A percentile compares a stretch with the other conserved stretches of the same genome.
Conservation (phyloP, 768 basidiomycete genomes). For the Lactarius evosmus region DNA sequence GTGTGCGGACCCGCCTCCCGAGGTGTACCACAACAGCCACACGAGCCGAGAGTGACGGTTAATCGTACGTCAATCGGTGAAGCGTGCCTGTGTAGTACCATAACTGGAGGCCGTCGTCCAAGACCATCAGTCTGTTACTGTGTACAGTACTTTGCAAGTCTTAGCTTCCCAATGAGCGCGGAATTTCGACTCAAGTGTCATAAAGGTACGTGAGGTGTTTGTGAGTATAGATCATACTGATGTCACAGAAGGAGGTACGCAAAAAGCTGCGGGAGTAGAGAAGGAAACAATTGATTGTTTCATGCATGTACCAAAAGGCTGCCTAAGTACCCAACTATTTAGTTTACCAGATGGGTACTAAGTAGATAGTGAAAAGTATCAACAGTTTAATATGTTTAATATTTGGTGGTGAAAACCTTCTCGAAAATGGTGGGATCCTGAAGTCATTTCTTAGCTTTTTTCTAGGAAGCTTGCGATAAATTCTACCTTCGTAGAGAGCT, state of each 20-base stretch:
- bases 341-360: not conserved
- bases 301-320: not conserved
- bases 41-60: not conserved
- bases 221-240: constrained; percentile 9
- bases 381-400: not conserved
- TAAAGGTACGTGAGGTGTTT: constrained; percentile 14
- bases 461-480: no score
- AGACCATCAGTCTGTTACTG: not conserved
- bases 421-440: not conserved
- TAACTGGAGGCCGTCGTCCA: not conserved
- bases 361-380: not conserved
- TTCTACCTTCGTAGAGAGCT: no score
- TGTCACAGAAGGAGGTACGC: constrained; percentile 19
- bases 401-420: not conserved
- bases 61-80: no score
- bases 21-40: not conserved
- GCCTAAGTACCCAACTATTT: not conserved
- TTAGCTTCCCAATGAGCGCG: not conserved
- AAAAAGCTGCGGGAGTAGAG: no score
- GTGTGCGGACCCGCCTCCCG: not conserved
- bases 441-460: no score
- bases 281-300: not conserved
- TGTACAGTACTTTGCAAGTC: not conserved
- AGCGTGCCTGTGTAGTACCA: not conserved
- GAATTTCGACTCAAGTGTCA: not conserved